Percentiles rank a stretch among this genome's conserved stretches.
These are phyloP conservation scores for Russula sp. DNA, from an alignment of 768 basidiomycete species.

Conservation along the genomic window DNA sequence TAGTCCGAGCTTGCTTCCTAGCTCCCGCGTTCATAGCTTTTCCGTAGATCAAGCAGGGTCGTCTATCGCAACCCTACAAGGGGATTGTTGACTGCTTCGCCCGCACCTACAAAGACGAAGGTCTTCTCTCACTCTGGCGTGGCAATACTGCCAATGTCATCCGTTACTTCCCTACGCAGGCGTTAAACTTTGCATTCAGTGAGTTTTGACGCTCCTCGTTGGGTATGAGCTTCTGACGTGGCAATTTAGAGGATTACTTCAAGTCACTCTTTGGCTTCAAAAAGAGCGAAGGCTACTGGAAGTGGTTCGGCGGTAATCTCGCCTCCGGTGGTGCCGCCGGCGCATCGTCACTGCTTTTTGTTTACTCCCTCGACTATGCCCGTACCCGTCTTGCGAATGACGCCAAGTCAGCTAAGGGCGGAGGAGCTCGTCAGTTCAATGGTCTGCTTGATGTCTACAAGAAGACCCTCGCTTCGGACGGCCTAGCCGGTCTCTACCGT, in stretches of 20 bases:
- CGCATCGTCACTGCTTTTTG: slow-evolving; percentile 97
- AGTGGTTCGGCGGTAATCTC: slow-evolving; percentile 97
- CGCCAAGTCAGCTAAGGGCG: slow-evolving; percentile 91
- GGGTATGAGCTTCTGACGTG: slow-evolving; percentile 18
- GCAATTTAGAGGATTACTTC: slow-evolving; percentile 83
- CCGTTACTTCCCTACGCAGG: slow-evolving; percentile 99
- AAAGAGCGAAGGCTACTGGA: slow-evolving; percentile 97
- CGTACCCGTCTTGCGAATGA: slow-evolving; percentile 99
- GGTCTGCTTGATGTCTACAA: slow-evolving; percentile 95
- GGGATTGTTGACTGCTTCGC: slow-evolving; percentile 87
- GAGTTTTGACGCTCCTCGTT: slow-evolving; percentile 32
- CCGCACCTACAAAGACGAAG: slow-evolving; percentile 94
- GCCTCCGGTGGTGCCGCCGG: slow-evolving; percentile 99
- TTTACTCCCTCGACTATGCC: slow-evolving; percentile 99
- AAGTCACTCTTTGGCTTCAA: slow-evolving; percentile 99
- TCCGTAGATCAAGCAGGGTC: slow-evolving; percentile 94
- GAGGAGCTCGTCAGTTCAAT: slow-evolving; percentile 95
- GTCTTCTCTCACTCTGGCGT: slow-evolving; percentile 92
- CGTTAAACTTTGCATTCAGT: slow-evolving; percentile 99
- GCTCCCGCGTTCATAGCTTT: not conserved
- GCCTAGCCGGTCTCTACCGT: slow-evolving; percentile 98
- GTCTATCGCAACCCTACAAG: slow-evolving; percentile 94
- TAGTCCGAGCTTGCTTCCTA: slow-evolving; percentile 2
- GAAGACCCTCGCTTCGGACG: slow-evolving; percentile 96
- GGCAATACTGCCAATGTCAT: slow-evolving; percentile 99